Evolutionary conservation across 768 basidiomycete species (phyloP), one percentile per base, ranked within the genome.

Genomic region (Lactarius hengduanensis): DNA sequence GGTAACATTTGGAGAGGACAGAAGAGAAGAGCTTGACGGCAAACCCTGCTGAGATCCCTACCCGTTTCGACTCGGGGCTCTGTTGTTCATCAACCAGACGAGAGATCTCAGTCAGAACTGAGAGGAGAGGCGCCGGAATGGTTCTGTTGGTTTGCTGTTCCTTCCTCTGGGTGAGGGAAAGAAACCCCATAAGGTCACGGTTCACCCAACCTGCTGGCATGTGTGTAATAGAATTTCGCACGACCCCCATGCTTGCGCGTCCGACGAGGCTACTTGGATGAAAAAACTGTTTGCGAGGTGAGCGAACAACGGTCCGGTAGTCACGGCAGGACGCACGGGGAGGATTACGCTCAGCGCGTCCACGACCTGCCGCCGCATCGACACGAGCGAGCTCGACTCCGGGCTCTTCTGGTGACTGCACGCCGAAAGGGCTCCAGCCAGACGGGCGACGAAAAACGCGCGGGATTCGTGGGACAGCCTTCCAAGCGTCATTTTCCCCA

Each of bases 301-400:
- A 36, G 36, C 36, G 32, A 6, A 3, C 6, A 0, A 9, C 2
- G 32, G 32, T 9, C 4, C 32, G 32, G 32, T 32, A 32, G 32
- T 32, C 32, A 9, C 8, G 6, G 32, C 32, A 32, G 8, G 32
- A n/a, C 81, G 61, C 59, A 85, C 84, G 74, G 84, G 81, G 40
- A 87, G 76, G 26, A 84, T 68, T 55, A 77, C 77, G 6, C 82
- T 77, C 45, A 78, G 81, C 9, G 83, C 81, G 66, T 86, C 84
- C 3, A 83, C 77, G 43, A 83, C 74, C 68, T 82, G 82, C 67
- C 77, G 79, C 47, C 78, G 80, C 56, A 84, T 70, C 34, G 75
- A 71, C 20, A 72, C 62, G 58, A 79, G 67, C 66, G 79, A 72
- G 2, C 74, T 74, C 22, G 73, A 73, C n/a, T 72, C 69, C 26